Base-by-base conservation (phyloP, 2,329 filamentous ascomycete genomes). In the Aspergillus intermedius region DNA sequence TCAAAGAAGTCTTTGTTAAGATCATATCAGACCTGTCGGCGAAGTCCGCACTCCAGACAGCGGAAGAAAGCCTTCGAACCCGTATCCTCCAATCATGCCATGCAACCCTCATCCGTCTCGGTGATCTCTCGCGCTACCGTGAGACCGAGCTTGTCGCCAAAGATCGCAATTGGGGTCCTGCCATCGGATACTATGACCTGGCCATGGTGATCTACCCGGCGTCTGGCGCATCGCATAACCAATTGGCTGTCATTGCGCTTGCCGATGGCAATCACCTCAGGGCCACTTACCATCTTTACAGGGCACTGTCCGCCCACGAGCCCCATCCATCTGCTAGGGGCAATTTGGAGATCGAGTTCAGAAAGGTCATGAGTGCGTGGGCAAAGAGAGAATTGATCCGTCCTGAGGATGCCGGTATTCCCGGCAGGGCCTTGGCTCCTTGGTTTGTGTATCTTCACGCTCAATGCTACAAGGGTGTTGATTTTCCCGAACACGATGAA, bases 361-460 rank as follows among this genome's bases (percentile, higher is more conserved):
- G 79, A 60, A 86, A 84, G 59, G 77, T 84, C 35, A 73, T 77
- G 52, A 67, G 69, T 40, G 74, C 76, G 30, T 82, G 78, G 79
- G 70, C 77, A 9, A 80, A 79, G 59, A 73, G 76, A 45, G 74
- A 80, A 55, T 60, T 79, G 49, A 71, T 67, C 44, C 64, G 59
- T 34, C 65, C 58, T 10, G 78, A 81, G 49, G 77, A 79, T 48
- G 76, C 79, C 25, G 67, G 67, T 45, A 63, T 69, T 45, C 63
- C 67, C 12, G 67, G 67, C 21, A 80, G 83, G 55, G 81, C 83
- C 32, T 78, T 95, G 48, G 75, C 84, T 42, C 81, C 82, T 45
- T 93, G 90, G 85, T 95, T 96, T 60, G 80, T 91, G 51, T 84
- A 86, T 57, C 78, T 96, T 40, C 91, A 96, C 64, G 88, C 88